A percentile compares a stretch with the other conserved stretches of the same genome.
Conservation (phyloP, 768 basidiomycete species). For the Mycena leptocephala region DNA sequence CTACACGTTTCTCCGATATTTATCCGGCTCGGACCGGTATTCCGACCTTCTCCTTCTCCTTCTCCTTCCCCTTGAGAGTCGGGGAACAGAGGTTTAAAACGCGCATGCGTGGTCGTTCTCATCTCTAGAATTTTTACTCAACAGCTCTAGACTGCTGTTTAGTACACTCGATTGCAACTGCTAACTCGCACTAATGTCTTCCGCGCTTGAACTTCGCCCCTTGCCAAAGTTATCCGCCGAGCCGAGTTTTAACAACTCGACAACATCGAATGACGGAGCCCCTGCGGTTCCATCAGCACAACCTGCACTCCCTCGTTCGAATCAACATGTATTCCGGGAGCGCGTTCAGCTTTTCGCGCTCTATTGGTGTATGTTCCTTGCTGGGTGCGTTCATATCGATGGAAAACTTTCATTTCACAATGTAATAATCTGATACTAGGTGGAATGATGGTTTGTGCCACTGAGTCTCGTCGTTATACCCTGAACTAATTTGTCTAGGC, state of each 20-base stretch:
- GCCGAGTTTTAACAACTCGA: neutral
- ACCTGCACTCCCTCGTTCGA: neutral
- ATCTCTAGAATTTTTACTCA: neutral
- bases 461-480: too few relatives aligned
- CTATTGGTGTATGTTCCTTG: slow-evolving; percentile 30
- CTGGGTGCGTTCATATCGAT: neutral
- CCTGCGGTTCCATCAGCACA: neutral
- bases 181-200: slow-evolving; percentile 18
- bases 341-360: slow-evolving; percentile 31
- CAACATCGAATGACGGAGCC: neutral
- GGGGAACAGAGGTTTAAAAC: neutral
- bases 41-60: neutral
- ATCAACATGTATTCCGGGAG: slow-evolving; percentile 25
- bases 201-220: slow-evolving; percentile 24
- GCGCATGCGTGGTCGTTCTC: neutral
- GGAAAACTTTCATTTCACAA: neutral
- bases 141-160: neutral
- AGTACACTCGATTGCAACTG: neutral
- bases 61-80: neutral
- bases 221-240: neutral
- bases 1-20: neutral
- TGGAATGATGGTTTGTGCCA: slow-evolving; percentile 25
- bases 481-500: neutral
- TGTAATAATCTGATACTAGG: neutral
- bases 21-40: neutral